Base-by-base conservation (phyloP, 495 filamentous ascomycete genomes). In the Parachaetomium inaequale region DNA sequence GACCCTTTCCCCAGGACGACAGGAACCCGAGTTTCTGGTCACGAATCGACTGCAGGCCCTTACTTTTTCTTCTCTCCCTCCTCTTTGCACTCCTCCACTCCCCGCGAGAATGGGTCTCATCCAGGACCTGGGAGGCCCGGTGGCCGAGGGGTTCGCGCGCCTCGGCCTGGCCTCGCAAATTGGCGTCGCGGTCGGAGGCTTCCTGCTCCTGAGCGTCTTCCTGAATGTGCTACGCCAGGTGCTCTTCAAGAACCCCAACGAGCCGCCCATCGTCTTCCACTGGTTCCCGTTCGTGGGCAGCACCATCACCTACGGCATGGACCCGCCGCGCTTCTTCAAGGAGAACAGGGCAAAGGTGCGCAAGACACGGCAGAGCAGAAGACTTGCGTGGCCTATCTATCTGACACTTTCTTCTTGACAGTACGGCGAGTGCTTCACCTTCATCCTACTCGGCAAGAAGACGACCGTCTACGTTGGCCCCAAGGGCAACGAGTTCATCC, bases 401-500 rank as follows among this genome's bases (percentile, higher is more conserved):
- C 62, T 65, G 19, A 66, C 55, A 15, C 34, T 42, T 47, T 45
- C 28, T 3, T 34, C 28, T 17, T 51, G n/a, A 64, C 58, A 74
- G 72, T 68, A 71, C 43, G 66, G 66, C 63, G 70, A 72, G 25
- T 81, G 87, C 65, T 93, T 91, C 66, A 93, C 90, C 11, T 93
- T 92, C 69, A 79, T 92, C 43, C 79, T 93, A 14, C 81, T 93
- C 36, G 90, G 90, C 53, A 86, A 84, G 75, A 89, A 88, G 74
- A 90, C 84, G 29, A 92, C 89, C 10, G 89, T 89, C 26, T 91
- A 72, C 63, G 77, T 95, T 50, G 91, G 91, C 1, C 77, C 84
- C n/a, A 78, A 88, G 61, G 91, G 91, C 60, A 95, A 93, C 70
- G 88, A 93, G 29, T 93, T 94, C 67, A 89, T 94, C 69, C 81